Evolutionary conservation across 495 filamentous ascomycete genomes (phyloP).

Genomic region (Tetracladium setigerum): DNA sequence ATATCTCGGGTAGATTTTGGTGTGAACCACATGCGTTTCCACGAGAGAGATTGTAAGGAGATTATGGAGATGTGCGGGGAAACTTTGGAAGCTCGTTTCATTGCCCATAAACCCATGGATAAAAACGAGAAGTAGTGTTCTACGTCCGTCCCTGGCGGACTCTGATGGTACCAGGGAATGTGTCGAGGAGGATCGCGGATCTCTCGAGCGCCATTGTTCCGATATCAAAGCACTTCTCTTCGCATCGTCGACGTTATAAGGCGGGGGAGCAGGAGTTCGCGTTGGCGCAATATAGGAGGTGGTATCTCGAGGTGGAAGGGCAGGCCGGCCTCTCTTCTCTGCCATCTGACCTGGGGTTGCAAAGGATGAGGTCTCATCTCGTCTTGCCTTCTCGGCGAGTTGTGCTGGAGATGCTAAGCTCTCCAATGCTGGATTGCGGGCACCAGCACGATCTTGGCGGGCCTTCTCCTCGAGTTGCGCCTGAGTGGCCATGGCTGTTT

Average conservation of each 20-base stretch:
- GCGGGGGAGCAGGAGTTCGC: conserved; percentile 12
- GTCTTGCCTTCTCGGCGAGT: conserved; percentile 1
- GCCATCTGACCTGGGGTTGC: conserved; percentile 4
- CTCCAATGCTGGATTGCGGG: no score
- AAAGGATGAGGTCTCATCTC: background rate
- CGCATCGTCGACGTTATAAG: conserved; percentile 15
- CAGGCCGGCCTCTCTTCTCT: conserved; percentile 8
- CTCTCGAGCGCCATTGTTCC: conserved; percentile 27
- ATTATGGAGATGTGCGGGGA: conserved; percentile 82
- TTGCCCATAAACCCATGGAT: conserved; percentile 93
- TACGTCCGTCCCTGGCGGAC: conserved; percentile 31
- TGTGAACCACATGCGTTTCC: conserved; percentile 73
- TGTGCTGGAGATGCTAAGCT: background rate
- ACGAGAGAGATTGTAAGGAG: conserved; percentile 57
- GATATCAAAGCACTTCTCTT: conserved; percentile 15
- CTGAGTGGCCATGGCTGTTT: conserved; percentile 15
- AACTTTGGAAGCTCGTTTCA: conserved; percentile 78
- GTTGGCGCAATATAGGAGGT: background rate
- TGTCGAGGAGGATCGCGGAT: conserved; percentile 55
- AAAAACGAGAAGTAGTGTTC: conserved; percentile 72
- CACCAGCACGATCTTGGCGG: no score
- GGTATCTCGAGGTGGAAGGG: conserved; percentile 15
- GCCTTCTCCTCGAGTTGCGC: conserved; percentile 18
- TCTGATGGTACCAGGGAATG: conserved; percentile 52
- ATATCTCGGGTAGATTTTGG: conserved; percentile 89